phyloP scores from a whole-genome alignment of 352 stramenopile species.

The Globisporangium nodosum region DNA sequence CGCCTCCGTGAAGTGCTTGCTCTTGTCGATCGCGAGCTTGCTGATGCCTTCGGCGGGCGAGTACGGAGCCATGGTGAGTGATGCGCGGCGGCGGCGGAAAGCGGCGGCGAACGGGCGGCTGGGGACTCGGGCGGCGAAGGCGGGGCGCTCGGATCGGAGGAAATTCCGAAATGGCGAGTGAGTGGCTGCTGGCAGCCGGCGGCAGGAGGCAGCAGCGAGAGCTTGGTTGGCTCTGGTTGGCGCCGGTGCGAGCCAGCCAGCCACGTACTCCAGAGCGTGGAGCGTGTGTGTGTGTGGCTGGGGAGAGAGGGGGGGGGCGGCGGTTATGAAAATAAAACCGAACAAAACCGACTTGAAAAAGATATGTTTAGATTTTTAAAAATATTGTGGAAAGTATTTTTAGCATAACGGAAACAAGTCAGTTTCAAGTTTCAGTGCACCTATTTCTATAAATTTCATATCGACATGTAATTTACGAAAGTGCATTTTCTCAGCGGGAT shows the following conservation, averaged over 20 bases:
- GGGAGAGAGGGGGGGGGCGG: not conserved
- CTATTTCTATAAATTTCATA: not conserved
- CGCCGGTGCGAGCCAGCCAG: not conserved
- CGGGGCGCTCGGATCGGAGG: constrained; percentile 32
- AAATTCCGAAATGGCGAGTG: constrained; percentile 73
- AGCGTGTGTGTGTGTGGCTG: not conserved
- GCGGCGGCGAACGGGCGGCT: not conserved
- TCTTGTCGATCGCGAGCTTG: constrained; percentile 86
- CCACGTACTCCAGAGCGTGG: not conserved
- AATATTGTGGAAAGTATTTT: not conserved
- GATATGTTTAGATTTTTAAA: not conserved
- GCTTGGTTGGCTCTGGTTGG: not conserved
- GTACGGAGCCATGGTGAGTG: constrained; percentile 76
- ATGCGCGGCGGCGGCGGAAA: constrained; percentile 15
- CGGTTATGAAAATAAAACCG: too few species aligned
- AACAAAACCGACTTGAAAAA: too few species aligned
- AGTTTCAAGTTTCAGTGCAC: not conserved
- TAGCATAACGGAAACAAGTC: not conserved
- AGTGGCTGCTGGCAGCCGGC: not conserved
- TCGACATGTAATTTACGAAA: not conserved
- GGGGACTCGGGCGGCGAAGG: constrained; percentile 8
- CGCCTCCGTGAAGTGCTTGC: constrained; percentile 87
- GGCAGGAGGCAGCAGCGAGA: not conserved
- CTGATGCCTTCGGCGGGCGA: constrained; percentile 74
- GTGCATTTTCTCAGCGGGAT: too few species aligned